phyloP scores from a whole-genome alignment of 257 asterid species.

The Salvia miltiorrhiza region DNA sequence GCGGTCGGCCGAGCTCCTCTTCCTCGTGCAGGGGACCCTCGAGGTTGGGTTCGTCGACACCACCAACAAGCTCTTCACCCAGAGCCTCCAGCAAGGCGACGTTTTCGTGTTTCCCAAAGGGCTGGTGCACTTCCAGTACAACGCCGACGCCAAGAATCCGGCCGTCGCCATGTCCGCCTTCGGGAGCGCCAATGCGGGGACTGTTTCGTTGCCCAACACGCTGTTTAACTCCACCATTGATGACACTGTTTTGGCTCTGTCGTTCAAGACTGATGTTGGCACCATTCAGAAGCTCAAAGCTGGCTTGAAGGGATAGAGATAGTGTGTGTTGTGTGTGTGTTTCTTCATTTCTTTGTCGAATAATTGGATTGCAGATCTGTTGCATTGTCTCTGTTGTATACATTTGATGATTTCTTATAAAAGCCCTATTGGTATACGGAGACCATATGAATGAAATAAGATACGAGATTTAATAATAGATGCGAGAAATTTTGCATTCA shows the following conservation, averaged over 20 bases:
- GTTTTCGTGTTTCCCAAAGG: slow-evolving; percentile 51
- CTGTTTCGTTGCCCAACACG: slow-evolving; percentile 42
- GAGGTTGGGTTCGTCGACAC: slow-evolving; percentile 59
- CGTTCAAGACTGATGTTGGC: slow-evolving; percentile 47
- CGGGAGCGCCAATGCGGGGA: slow-evolving; percentile 54
- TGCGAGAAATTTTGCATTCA: too few species aligned
- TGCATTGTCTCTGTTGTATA: neutral
- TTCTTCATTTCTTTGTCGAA: neutral
- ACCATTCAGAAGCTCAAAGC: slow-evolving; percentile 52
- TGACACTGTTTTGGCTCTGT: slow-evolving; percentile 37
- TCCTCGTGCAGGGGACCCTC: slow-evolving; percentile 39
- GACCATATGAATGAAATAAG: too few species aligned
- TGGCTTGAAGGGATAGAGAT: slow-evolving; percentile 31
- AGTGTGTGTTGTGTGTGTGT: neutral
- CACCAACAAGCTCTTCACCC: slow-evolving; percentile 39
- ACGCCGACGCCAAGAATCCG: slow-evolving; percentile 31
- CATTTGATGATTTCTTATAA: neutral
- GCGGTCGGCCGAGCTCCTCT: slow-evolving; percentile 54
- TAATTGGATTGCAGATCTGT: too few species aligned
- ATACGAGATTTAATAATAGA: too few species aligned
- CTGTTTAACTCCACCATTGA: slow-evolving; percentile 40
- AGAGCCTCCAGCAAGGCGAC: slow-evolving; percentile 41
- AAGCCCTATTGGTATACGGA: neutral
- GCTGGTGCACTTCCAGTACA: slow-evolving; percentile 49
- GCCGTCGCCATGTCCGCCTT: slow-evolving; percentile 52